phyloP scores from a whole-genome alignment of 257 asterid species.

The Eustoma russellianum region DNA sequence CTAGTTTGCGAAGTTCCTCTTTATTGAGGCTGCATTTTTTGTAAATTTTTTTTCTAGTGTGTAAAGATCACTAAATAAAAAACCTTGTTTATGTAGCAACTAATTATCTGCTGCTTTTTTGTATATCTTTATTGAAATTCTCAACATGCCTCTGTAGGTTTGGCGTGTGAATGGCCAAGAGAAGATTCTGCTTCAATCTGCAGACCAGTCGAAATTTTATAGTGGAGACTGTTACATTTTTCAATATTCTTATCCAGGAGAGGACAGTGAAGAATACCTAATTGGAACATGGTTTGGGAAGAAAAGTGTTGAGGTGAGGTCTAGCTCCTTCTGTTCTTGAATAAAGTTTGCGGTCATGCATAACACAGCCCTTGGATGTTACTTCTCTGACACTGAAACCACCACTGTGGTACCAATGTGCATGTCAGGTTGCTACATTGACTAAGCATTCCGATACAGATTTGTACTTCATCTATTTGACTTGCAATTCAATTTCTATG shows the following conservation, averaged over 20 bases:
- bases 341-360: not conserved
- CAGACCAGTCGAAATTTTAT: slow-evolving; percentile 85
- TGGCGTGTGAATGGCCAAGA: slow-evolving; percentile 91
- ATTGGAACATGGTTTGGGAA: slow-evolving; percentile 97
- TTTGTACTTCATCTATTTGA: not conserved
- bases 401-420: not conserved
- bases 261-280: slow-evolving; percentile 77
- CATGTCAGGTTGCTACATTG: no score
- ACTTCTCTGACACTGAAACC: not conserved
- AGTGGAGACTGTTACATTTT: slow-evolving; percentile 95
- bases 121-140: slow-evolving; percentile 10
- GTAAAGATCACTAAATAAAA: no score
- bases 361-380: not conserved
- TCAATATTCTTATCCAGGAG: slow-evolving; percentile 90
- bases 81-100: not conserved
- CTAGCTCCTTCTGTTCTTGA: slow-evolving; percentile 8
- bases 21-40: no score
- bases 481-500: not conserved
- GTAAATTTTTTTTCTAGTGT: no score
- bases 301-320: slow-evolving; percentile 73
- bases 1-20: no score
- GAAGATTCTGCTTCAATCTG: slow-evolving; percentile 57
- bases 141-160: slow-evolving; percentile 38
- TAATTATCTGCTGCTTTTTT: slow-evolving; percentile 5
- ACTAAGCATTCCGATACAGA: not conserved